Evolutionary conservation across 768 basidiomycete species (phyloP), one percentile per base, ranked within the genome.

Genomic region (Termitomyces sp.): DNA sequence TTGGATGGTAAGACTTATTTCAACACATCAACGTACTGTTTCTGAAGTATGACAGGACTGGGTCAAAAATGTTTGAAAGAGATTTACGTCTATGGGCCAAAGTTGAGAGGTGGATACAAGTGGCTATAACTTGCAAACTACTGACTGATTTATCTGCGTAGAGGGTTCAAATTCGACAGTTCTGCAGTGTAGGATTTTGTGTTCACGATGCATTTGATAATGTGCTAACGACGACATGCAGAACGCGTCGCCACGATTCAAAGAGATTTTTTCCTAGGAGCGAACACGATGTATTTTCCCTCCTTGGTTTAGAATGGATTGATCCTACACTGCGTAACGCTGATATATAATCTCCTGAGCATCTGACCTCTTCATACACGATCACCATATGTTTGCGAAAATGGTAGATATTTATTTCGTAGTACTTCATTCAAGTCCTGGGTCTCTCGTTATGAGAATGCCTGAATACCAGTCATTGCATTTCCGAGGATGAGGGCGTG

Each of bases 401-500:
- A 28, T 28, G 18, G n/a, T n/a, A n/a, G n/a, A n/a, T 44, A 44
- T 7, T 26, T 9, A 34, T 18, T 46, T 3, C 37, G 7, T 46
- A 24, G 20, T 37, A 3, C 10, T 41, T 28, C 22, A 29, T 16
- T 18, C 29, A 10, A 36, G 48, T n/a, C 42, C 2, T 20, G 24
- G 18, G 1, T 37, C 18, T 15, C 18, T 68, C 70, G 84, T 66
- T 82, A 86, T 29, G 82, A 81, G 68, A 98, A 98, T 1, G 96
- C 96, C 42, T 84, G 84, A 44, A 94, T 82, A 15, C 85, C 93
- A 1, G 96, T 98, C 67, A 98, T 86, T 1, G 94, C 91, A 67
- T 91, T 95, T 53, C 96, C 96, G 39, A 99, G 76, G 53, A 98
- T 92, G 58, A 96, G 87, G n/a, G 91, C 79, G 65, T 92, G 91